Evolutionary conservation across 2,329 filamentous ascomycete species (phyloP).

Genomic region (Xylariaceae sp.): DNA sequence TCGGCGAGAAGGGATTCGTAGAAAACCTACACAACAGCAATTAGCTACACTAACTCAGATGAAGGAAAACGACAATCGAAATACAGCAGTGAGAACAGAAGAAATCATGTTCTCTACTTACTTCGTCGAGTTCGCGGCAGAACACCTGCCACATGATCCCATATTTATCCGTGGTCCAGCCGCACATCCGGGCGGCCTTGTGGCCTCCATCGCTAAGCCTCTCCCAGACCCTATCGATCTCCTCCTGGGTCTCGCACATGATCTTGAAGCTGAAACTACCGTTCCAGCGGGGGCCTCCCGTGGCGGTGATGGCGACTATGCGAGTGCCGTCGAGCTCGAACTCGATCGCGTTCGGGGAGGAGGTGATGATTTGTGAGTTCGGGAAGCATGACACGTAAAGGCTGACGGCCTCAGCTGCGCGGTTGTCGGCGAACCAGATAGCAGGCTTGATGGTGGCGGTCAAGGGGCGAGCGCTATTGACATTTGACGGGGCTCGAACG

Average conservation of each 20-base stretch:
- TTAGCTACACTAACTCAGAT: too few relatives aligned
- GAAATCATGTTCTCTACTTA: background rate
- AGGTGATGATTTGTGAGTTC: background rate
- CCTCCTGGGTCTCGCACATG: background rate
- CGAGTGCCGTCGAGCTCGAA: background rate
- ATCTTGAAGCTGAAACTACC: background rate
- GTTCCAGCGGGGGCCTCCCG: background rate
- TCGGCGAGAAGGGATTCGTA: background rate
- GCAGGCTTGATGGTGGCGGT: background rate
- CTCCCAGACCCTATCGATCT: background rate
- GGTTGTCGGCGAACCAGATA: background rate
- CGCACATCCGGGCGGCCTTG: background rate
- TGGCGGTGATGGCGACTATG: background rate
- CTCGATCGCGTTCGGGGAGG: background rate
- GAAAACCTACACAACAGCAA: background rate
- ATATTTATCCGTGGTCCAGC: background rate
- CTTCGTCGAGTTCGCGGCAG: background rate
- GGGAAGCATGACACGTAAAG: background rate
- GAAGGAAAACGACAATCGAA: too few relatives aligned
- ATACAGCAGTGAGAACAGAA: too few relatives aligned
- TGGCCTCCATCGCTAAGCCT: background rate
- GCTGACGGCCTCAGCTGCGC: background rate
- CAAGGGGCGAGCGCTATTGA: too few relatives aligned
- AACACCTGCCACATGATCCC: background rate
- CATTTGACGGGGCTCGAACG: too few relatives aligned